Conservation (phyloP, 2,329 filamentous ascomycete genomes). For the Penicillium sp. region DNA sequence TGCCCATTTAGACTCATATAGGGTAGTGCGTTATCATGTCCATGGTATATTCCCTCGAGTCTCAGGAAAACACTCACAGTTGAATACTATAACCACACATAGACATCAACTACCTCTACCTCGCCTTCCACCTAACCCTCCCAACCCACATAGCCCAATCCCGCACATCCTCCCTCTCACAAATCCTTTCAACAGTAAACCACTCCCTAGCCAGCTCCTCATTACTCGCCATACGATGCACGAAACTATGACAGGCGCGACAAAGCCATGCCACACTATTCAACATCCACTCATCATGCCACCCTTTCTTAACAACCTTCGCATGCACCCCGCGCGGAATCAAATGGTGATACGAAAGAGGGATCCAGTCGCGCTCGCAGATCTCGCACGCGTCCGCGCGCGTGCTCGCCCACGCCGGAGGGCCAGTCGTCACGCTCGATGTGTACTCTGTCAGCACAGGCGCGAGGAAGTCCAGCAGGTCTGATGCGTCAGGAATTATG, state of each 20-base stretch:
- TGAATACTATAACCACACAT: neutral
- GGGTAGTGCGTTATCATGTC: neutral
- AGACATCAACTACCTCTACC: conserved; percentile 41
- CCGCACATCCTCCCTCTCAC: conserved; percentile 68
- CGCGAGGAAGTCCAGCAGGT: conserved; percentile 57
- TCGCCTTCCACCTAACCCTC: conserved; percentile 69
- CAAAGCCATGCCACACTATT: conserved; percentile 85
- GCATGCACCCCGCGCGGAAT: conserved; percentile 76
- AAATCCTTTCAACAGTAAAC: conserved; percentile 69
- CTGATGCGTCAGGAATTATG: conserved; percentile 52
- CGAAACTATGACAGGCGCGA: conserved; percentile 77
- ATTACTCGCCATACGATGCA: conserved; percentile 71
- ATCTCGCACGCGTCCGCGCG: conserved; percentile 67
- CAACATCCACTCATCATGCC: conserved; percentile 72
- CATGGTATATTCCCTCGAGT: neutral
- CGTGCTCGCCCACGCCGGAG: conserved; percentile 62
- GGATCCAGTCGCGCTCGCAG: conserved; percentile 71
- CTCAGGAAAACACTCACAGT: neutral
- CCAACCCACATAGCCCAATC: conserved; percentile 72
- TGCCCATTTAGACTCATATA: too few relatives aligned
- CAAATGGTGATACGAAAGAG: conserved; percentile 78
- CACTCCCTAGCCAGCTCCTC: conserved; percentile 73
- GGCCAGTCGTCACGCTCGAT: conserved; percentile 55
- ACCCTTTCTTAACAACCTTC: conserved; percentile 72
- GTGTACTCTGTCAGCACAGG: conserved; percentile 66